Evolutionary conservation across 2,329 filamentous ascomycete genomes (phyloP).

Genomic region (Neoarthrinium moseri): DNA sequence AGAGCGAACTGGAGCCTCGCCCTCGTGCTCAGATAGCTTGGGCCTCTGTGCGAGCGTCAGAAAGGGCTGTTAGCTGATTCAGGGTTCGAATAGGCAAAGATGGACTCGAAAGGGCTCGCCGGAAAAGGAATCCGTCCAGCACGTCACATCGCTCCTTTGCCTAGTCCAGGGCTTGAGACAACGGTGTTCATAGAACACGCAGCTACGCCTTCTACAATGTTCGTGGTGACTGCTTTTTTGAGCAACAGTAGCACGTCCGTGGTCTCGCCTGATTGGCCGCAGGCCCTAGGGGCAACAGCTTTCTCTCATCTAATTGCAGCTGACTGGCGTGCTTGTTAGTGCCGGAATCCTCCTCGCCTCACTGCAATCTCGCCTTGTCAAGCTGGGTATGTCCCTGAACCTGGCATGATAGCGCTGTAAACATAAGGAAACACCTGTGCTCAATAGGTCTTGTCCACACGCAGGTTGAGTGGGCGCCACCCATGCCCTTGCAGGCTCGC

Average conservation of each 20-base stretch:
- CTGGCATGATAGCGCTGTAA: no score
- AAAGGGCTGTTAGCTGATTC: neutral
- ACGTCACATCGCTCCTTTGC: slow-evolving; percentile 2
- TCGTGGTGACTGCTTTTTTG: slow-evolving; percentile 2
- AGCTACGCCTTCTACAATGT: neutral
- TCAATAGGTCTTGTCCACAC: no score
- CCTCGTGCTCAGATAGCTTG: neutral
- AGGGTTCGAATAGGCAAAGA: neutral
- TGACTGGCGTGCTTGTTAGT: neutral
- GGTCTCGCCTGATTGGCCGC: neutral
- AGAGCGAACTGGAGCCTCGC: neutral
- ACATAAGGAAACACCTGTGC: no score
- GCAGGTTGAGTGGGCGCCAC: no score
- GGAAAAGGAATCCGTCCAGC: slow-evolving; percentile 1
- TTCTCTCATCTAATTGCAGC: neutral
- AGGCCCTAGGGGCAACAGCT: neutral
- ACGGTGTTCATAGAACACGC: neutral
- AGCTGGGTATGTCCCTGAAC: slow-evolving; percentile 1
- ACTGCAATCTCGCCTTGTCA: neutral
- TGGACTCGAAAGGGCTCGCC: neutral
- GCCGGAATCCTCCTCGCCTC: neutral
- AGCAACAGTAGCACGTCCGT: neutral
- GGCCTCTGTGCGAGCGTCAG: slow-evolving; percentile 1
- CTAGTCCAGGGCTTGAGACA: neutral
- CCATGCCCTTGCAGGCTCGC: no score